Evolutionary conservation across 1,284 basidiomycete species (phyloP), one percentile per base, ranked within the genome.

Genomic region (Trichosporon sp.): DNA sequence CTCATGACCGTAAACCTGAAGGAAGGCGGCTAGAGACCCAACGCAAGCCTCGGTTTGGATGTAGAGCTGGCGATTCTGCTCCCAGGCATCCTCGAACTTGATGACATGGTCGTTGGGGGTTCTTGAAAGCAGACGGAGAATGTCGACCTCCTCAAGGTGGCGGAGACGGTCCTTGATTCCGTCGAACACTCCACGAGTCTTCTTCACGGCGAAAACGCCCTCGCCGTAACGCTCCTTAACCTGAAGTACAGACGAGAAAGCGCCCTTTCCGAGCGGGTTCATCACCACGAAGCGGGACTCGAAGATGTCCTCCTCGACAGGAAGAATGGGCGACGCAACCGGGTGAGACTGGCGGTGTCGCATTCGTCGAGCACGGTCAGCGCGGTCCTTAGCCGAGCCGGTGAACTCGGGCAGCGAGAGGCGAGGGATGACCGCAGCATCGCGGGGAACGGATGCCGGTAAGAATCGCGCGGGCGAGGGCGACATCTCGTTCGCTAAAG

Each of bases 11-110:
- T 93, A 98, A 84, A 96, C 92, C 86, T 93, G 92, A 76, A 99
- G 86, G 87, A 99, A 98, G 79, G 90, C 91, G 0, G 91, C 90
- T 75, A 99, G 89, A 80, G 94, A 96, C 71, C 97, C 97, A 72
- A 92, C 88, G 84, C 97, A 99, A 43, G 98, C 88, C 83, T 99
- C 97, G 2, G 96, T 98, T 80, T 92, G 93, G 77, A 99, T 96
- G 84, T 89, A 98, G 38, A 99, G 86, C 71, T 90, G 89, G 68
- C 94, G 91, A 73, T 92, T 84, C 85, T 99, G 93, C 84, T 99
- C 96, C 97, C 97, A 99, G 71, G 94, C 95, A 84, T 97, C 94
- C 71, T 94, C 87, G 77, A 97, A 96, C n/a, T 88, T 88, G 65
- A 99, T 89, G 19, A 98, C 90, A 82, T 96, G 94, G 0, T 89